A percentile compares a stretch with the other conserved stretches of the same genome.
Evolutionary conservation across 1,284 basidiomycete genomes (phyloP).

Genomic region (Ceratobasidium sp.): DNA sequence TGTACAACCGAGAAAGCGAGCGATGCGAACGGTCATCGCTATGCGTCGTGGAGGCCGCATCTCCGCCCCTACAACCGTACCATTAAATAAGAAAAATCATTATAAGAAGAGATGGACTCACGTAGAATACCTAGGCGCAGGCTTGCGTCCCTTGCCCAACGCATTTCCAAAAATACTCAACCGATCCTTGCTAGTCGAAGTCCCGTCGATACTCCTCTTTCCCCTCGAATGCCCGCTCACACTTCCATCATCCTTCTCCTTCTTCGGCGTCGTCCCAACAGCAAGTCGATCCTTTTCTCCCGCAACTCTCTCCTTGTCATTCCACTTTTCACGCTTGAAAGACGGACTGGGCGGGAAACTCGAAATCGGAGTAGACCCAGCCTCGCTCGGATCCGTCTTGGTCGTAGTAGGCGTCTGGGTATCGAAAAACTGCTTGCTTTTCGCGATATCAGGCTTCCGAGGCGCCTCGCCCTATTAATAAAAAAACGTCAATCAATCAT

Average conservation of each 20-base stretch:
- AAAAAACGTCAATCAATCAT: constrained; percentile 6
- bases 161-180: constrained; percentile 80
- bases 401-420: constrained; percentile 40
- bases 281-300: constrained; percentile 50
- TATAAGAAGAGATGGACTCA: constrained; percentile 52
- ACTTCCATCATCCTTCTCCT: constrained; percentile 52
- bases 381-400: constrained; percentile 40
- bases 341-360: constrained; percentile 52
- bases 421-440: constrained; percentile 43
- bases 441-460: constrained; percentile 45
- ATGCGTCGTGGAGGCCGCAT: not conserved
- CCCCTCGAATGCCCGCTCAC: constrained; percentile 59
- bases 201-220: constrained; percentile 64
- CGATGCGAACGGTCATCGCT: constrained; percentile 28
- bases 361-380: constrained; percentile 46
- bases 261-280: constrained; percentile 44
- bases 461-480: constrained; percentile 61
- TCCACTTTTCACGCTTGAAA: constrained; percentile 52
- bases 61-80: not conserved
- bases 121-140: constrained; percentile 75
- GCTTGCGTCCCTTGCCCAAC: constrained; percentile 77
- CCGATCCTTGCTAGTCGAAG: constrained; percentile 58
- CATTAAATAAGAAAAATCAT: constrained; percentile 1
- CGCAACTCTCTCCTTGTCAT: constrained; percentile 55
- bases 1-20: constrained; percentile 29